Base-by-base conservation (phyloP, 805 yeast species). In the Diddensiella caesifluorescens region DNA sequence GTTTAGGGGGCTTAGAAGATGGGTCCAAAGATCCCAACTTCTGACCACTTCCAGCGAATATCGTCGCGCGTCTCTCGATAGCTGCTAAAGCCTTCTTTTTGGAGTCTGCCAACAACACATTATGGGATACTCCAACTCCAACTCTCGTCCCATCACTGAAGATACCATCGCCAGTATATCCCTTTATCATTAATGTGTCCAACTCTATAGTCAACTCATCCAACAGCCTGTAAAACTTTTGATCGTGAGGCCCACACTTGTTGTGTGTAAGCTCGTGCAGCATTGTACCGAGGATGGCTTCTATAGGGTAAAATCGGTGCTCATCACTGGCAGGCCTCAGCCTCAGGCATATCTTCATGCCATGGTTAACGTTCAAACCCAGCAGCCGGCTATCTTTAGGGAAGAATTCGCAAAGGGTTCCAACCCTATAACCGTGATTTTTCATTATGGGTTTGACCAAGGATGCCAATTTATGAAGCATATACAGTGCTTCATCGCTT, bases 221-320 rank as follows among this genome's bases (percentile, higher is more conserved):
- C 49, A 87, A 60, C 38, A 71, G 70, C 38, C 65, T 64, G 57
- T 85, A 85, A 56, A 90, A 90, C 45, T 63, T 63, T 2, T 64
- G 73, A 64, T 90, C 82, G 57, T 90, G 97, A 0, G 95, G 83
- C 0, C 96, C 95, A 54, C 67, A 66, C 16, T 69, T 57, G 58
- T 87, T 89, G 59, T 90, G 97, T 1, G 86, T 75, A 31, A 90
- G 67, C 59, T 90, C 97, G 61, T 90, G 97, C 4, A 90, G 65
- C 78, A 88, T 74, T 0, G 95, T 87, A 1, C 88, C 95, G 20
- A 89, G 56, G 1, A 89, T 63, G 38, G 78, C 79, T 61, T 62
- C 67, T 32, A 80, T 64, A 1, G 88, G 80, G 15, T 79, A 57
- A 57, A 89, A 88, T 43, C 56, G 53, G 23, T 53, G 52, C 20